A percentile compares a stretch with the other conserved stretches of the same genome.
phyloP scores from a whole-genome alignment of 2,329 filamentous ascomycete species.

The Blastomyces percursus region DNA sequence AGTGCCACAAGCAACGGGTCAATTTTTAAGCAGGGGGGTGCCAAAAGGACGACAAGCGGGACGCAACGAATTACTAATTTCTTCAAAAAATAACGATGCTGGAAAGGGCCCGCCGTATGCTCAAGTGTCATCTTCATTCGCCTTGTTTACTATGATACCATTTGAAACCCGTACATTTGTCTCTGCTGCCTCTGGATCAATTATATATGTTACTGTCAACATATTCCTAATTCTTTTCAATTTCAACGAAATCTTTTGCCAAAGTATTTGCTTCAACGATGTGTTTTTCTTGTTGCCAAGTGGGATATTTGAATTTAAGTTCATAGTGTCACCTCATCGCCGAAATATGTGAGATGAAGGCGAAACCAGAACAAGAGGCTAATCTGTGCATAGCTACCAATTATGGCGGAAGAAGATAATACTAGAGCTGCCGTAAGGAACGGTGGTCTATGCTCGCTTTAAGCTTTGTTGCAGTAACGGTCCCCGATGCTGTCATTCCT shows the following conservation, averaged over 20 bases:
- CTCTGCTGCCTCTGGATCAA: neutral
- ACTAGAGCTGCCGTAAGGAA: neutral
- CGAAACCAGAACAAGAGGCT: neutral
- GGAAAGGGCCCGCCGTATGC: neutral
- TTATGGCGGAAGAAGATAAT: neutral
- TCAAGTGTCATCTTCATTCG: neutral
- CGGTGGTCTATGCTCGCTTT: neutral
- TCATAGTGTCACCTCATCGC: neutral
- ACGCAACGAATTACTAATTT: conserved; percentile 44
- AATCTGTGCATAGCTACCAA: neutral
- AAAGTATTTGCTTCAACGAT: neutral
- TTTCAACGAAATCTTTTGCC: too few relatives aligned
- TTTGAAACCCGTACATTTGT: neutral
- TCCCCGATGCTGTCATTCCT: neutral
- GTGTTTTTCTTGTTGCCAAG: neutral
- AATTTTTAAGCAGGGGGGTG: conserved; percentile 33
- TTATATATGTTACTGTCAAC: neutral
- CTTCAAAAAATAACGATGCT: conserved; percentile 27
- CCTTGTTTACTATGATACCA: neutral
- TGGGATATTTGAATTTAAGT: neutral
- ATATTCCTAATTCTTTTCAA: neutral
- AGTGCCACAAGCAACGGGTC: conserved; percentile 49
- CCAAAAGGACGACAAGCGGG: conserved; percentile 36
- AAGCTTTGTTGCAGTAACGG: neutral
- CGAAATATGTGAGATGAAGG: neutral